Base-by-base conservation (phyloP, 1,284 basidiomycete genomes). In the Cryptococcus depauperatus region DNA sequence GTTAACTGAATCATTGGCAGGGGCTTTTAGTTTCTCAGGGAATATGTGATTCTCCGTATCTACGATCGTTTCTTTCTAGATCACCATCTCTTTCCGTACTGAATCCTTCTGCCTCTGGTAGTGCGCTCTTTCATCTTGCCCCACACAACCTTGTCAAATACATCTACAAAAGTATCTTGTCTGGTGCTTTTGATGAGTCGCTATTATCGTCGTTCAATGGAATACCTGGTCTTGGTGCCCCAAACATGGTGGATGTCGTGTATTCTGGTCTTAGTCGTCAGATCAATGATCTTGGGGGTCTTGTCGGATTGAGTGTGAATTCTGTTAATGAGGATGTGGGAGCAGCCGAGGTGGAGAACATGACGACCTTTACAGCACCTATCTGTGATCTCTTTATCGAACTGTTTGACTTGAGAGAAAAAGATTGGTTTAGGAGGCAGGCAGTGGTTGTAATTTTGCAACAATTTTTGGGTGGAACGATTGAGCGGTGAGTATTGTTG, bases 391-490 rank as follows among this genome's bases (percentile, higher is more conserved):
- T 97, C 23, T 77, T 96, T 30, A 77, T 96, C 43, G 87, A 91
- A 19, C 76, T 96, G 7, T 97, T 97, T 56, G 90, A 96, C 68
- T 78, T 97, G 21, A 84, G 95, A 69, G 88, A 89, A 74, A 85
- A 87, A 68, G 92, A 92, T 56, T 98, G 93, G 93, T 74, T 97
- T 26, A 76, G 92, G 41, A 77, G 89, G n/a, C 92, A 96, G 67
- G 92, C 93, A 1, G 89, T 96, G 55, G 85, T 96, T 11, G 88
- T 97, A 46, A 89, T 97, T 49, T 73, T 97, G 38, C 93, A 97
- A 68, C 92, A 97, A 64, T 81, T 96, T 4, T 75, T 98, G 4
- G 93, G 92, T 5, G 85, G 86, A 9, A 97, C 93, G 0, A 90
- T 97, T 54, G 93, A 98, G 69, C 75, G 89, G 87, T 90, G 32